Base-by-base conservation (phyloP, 2,329 filamentous ascomycete genomes). In the Ophiostoma pallidulum region DNA sequence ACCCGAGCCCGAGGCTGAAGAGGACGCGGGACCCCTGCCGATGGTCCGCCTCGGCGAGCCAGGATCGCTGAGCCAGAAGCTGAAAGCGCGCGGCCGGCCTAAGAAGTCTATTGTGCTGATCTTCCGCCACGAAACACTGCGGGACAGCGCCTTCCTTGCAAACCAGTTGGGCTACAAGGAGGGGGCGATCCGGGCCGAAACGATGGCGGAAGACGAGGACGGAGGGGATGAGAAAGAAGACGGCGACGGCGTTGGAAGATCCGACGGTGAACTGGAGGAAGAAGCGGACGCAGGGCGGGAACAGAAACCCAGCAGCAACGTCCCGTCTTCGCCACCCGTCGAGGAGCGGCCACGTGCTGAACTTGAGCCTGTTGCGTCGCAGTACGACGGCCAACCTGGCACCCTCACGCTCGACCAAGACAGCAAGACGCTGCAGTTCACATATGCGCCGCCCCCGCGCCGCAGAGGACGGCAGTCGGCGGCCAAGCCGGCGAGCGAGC, bases 91-190 rank as follows among this genome's bases (percentile, higher is more conserved):
- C 20, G 63, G 64, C 4, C 59, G 62, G 12, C 57, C 57, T 24
- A 59, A 56, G 51, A 59, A 62, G 55, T 60, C 60, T 10, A 41
- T 59, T 5, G 57, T 66, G 20, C 50, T 61, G 2, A 51, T 62
- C 3, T 61, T 65, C 38, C 59, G 53, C 32, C 58, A 54, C 0
- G 52, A 58, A 9, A 59, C 59, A 39, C 51, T 65, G 22, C 59
- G 58, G 20, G 43, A 55, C 18, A 40, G 38, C 3, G 38, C 40
- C 4, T 51, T 53, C n/a, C 51, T 56, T 8, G 29, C 10, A 4
- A 22, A 24, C 14, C 33, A 45, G 16, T 3, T n/a, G 3, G 49
- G 51, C 20, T 46, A 50, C 24, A 47, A 48, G 12, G 41, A 36
- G 8, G 45, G 45, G 1, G 19, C 24, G 10, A 38, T 12, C 19